A percentile compares a stretch with the other conserved stretches of the same genome.
phyloP scores from a whole-genome alignment of 2,329 filamentous ascomycete species.

The Fulvia fulva region DNA sequence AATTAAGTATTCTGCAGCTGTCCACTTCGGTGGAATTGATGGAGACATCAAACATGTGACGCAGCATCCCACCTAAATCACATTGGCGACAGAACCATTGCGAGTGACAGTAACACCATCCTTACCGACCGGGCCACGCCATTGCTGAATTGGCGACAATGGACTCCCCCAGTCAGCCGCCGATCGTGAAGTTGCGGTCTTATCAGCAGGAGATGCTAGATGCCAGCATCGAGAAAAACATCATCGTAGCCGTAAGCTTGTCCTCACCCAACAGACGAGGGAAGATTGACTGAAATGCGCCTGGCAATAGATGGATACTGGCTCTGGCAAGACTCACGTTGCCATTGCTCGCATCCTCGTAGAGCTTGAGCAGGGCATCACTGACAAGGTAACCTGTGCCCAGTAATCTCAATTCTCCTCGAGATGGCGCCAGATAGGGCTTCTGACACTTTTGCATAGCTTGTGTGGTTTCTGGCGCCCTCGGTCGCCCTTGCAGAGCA shows the following conservation, averaged over 20 bases:
- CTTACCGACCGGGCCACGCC: too few relatives aligned
- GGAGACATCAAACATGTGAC: background rate
- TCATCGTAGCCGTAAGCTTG: constrained; percentile 40
- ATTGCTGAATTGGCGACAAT: background rate
- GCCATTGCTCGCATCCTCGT: constrained; percentile 43
- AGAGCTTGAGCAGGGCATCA: constrained; percentile 39
- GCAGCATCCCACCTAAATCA: too few relatives aligned
- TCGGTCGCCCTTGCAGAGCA: constrained; percentile 46
- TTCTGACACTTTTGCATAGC: constrained; percentile 23
- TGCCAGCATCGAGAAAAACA: constrained; percentile 41
- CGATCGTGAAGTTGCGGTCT: constrained; percentile 32
- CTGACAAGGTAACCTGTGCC: constrained; percentile 32
- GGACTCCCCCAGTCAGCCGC: background rate
- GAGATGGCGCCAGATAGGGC: background rate
- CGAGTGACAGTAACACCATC: too few relatives aligned
- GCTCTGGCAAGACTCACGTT: constrained; percentile 48
- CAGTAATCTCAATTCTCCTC: background rate
- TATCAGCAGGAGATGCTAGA: constrained; percentile 51
- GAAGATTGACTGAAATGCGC: constrained; percentile 7
- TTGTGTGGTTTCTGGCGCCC: constrained; percentile 47
- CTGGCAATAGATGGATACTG: constrained; percentile 41
- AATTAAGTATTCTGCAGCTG: too few relatives aligned
- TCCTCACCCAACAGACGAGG: background rate
- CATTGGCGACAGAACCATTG: too few relatives aligned
- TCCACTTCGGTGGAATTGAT: background rate